Conservation (phyloP, 345 rosid species). For the Cardamine chenopodiifolia region DNA sequence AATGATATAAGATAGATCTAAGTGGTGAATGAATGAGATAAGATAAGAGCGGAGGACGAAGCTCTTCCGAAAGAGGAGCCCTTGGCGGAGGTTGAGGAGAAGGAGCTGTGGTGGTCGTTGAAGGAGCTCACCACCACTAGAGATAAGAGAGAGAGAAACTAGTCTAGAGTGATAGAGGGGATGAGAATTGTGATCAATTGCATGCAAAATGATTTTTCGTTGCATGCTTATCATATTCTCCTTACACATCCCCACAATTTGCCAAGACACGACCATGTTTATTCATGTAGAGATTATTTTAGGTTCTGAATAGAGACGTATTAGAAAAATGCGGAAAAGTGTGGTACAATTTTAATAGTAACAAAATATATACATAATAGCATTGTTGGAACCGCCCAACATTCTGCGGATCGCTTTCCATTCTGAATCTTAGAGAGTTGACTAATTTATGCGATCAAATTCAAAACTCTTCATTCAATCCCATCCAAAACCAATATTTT, state of each 20-base stretch:
- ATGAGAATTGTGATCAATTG: background rate
- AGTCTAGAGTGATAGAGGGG: background rate
- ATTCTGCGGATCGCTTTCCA: no score
- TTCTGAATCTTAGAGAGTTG: no score
- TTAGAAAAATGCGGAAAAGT: no score
- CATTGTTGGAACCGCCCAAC: no score
- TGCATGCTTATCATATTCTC: background rate
- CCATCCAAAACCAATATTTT: background rate
- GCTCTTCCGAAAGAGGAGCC: background rate
- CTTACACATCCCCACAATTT: background rate
- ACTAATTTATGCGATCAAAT: background rate
- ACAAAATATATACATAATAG: no score
- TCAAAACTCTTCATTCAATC: background rate
- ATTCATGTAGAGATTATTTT: background rate
- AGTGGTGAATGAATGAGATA: background rate
- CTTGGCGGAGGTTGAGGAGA: background rate
- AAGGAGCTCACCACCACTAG: background rate
- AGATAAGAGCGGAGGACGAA: background rate
- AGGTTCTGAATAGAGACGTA: no score
- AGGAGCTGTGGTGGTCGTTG: background rate
- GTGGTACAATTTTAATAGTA: no score
- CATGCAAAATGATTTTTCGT: background rate
- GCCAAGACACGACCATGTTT: background rate
- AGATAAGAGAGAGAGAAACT: background rate
- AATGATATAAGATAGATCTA: background rate